Evolutionary conservation across 2,329 filamentous ascomycete species (phyloP).

Genomic region (Didymosphaeria variabile): DNA sequence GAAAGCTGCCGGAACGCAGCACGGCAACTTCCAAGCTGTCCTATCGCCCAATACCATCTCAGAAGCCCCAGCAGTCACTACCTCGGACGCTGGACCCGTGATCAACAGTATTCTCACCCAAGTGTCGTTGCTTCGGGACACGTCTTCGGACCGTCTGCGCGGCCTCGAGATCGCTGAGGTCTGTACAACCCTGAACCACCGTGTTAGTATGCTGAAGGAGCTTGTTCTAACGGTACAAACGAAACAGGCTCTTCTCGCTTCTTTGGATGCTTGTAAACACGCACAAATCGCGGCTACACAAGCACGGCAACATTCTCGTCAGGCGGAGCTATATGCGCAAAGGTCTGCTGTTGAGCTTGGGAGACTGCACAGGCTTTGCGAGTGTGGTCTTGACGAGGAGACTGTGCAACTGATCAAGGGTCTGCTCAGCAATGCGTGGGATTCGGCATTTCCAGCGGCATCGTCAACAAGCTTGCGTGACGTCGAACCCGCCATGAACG

Average conservation of each 20-base stretch:
- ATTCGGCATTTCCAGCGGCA: not conserved
- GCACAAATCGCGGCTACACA: slow-evolving; percentile 29
- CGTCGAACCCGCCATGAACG: not conserved
- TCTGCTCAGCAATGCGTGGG: slow-evolving; percentile 9
- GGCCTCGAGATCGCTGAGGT: slow-evolving; percentile 40
- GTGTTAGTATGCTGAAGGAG: slow-evolving; percentile 13
- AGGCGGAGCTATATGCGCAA: slow-evolving; percentile 31
- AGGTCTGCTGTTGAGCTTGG: slow-evolving; percentile 21
- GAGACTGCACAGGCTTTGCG: slow-evolving; percentile 23
- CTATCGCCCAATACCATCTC: not conserved
- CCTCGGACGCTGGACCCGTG: slow-evolving; percentile 16
- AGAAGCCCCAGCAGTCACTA: not conserved
- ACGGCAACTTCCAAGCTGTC: not conserved
- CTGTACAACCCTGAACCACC: slow-evolving; percentile 18
- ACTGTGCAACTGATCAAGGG: slow-evolving; percentile 22
- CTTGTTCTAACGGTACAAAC: slow-evolving; percentile 23
- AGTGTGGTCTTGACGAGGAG: slow-evolving; percentile 23
- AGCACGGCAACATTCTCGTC: slow-evolving; percentile 31
- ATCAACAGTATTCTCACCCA: slow-evolving; percentile 27
- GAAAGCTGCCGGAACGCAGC: not conserved
- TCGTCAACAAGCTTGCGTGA: not conserved
- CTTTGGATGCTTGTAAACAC: slow-evolving; percentile 28
- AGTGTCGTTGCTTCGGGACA: slow-evolving; percentile 19
- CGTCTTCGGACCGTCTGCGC: slow-evolving; percentile 26
- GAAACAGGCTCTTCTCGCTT: slow-evolving; percentile 32